A percentile compares a stretch with the other conserved stretches of the same genome.
These are phyloP conservation scores for Lasiodiplodia gonubiensis DNA, from an alignment of 2,329 filamentous ascomycete genomes.

Conservation along the genomic window DNA sequence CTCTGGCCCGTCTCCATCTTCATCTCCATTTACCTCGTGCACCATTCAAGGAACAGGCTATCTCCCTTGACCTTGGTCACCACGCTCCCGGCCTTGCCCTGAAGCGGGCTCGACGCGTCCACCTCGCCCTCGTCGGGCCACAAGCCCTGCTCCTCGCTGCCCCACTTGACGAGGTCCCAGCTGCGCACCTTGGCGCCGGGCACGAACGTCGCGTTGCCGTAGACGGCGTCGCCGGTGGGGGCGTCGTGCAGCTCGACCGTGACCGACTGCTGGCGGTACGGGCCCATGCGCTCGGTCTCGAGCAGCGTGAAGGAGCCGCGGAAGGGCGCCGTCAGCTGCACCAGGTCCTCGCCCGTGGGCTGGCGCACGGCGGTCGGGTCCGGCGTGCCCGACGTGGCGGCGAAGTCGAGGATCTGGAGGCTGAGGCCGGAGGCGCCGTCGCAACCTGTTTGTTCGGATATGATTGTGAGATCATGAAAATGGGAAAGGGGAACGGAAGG, in stretches of 20 bases:
- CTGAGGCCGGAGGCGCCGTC: background rate
- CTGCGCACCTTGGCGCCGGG: constrained; percentile 3
- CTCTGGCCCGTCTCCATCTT: too few relatives aligned
- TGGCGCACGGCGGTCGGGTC: background rate
- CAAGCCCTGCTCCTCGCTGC: background rate
- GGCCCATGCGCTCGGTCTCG: background rate
- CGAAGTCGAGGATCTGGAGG: constrained; percentile 1
- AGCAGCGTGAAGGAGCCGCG: background rate
- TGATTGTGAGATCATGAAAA: background rate
- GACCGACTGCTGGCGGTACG: constrained; percentile 3
- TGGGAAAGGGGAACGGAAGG: too few relatives aligned
- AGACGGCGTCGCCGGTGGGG: background rate
- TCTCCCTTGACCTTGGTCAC: background rate
- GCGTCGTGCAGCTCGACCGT: background rate
- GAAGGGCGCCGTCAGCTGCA: background rate
- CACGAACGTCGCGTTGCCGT: constrained; percentile 7
- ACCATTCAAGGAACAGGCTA: background rate
- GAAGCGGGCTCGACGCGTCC: background rate
- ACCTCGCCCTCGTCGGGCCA: background rate
- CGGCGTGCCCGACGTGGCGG: background rate
- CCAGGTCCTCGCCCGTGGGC: background rate
- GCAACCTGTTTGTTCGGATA: background rate
- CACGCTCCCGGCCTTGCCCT: background rate
- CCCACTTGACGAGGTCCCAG: background rate
- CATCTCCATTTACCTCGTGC: too few relatives aligned